phyloP scores from a whole-genome alignment of 2,329 filamentous ascomycete species.

The Penicillium sp. region DNA sequence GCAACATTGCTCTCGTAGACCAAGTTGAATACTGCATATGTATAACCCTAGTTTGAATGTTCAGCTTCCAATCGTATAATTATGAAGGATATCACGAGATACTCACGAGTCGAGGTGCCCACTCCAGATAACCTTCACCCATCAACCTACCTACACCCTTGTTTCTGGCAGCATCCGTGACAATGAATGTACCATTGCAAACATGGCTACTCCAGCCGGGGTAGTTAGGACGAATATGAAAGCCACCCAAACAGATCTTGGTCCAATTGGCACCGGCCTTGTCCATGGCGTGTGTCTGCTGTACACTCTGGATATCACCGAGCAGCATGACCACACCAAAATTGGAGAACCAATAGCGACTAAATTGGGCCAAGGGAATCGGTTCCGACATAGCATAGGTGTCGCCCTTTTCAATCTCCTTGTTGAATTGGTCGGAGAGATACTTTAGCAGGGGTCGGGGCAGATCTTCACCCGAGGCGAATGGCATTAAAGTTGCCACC shows the following conservation, averaged over 20 bases:
- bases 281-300: conserved; percentile 53
- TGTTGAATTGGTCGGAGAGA: conserved; percentile 79
- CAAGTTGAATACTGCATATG: conserved; percentile 90
- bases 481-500: conserved; percentile 79
- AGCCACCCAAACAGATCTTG: conserved; percentile 80
- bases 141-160: conserved; percentile 73
- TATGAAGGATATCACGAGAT: background rate
- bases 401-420: conserved; percentile 88
- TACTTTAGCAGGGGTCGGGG: conserved; percentile 73
- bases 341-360: conserved; percentile 85
- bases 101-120: conserved; percentile 65
- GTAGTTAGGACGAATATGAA: conserved; percentile 94
- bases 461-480: conserved; percentile 74
- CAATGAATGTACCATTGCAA: conserved; percentile 74
- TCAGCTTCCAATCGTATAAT: conserved; percentile 39
- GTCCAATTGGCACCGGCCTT: conserved; percentile 70
- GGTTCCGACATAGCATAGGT: conserved; percentile 86
- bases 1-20: conserved; percentile 93
- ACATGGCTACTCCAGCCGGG: conserved; percentile 87
- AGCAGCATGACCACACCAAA: conserved; percentile 87
- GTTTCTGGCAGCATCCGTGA: conserved; percentile 71
- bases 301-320: conserved; percentile 67
- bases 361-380: conserved; percentile 73
- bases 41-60: conserved; percentile 63
- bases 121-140: conserved; percentile 75